phyloP scores from a whole-genome alignment of 495 filamentous ascomycete species.

The Hypoxylon intermedium region DNA sequence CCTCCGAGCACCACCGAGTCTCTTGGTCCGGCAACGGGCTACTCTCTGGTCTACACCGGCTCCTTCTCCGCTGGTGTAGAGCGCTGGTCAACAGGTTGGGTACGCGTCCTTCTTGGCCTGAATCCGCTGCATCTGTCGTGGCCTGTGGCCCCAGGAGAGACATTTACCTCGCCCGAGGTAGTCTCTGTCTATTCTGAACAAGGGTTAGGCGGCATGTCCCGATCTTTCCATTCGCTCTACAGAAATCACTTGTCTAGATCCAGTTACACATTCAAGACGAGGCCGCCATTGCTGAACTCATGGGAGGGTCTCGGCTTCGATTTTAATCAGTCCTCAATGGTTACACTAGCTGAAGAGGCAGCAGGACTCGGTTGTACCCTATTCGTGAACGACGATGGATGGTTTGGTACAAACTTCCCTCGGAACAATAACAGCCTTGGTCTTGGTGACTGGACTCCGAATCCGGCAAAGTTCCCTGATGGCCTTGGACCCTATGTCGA shows the following conservation, averaged over 20 bases:
- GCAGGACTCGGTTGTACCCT: conserved; percentile 59
- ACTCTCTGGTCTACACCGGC: conserved; percentile 62
- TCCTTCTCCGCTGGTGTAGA: conserved; percentile 61
- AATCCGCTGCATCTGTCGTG: conserved; percentile 60
- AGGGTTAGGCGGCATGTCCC: conserved; percentile 63
- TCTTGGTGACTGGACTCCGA: conserved; percentile 63
- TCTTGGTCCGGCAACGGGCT: conserved; percentile 60
- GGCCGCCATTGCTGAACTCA: conserved; percentile 62
- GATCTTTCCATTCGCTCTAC: conserved; percentile 60
- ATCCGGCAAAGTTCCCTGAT: conserved; percentile 60
- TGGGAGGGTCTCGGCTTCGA: conserved; percentile 64
- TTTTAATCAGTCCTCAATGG: conserved; percentile 56
- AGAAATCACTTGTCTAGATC: conserved; percentile 62
- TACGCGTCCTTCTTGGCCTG: conserved; percentile 58
- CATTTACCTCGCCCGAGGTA: conserved; percentile 60
- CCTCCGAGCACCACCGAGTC: conserved; percentile 60
- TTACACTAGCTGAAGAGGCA: conserved; percentile 55
- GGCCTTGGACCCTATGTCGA: conserved; percentile 54
- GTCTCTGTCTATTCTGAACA: conserved; percentile 59
- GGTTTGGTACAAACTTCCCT: conserved; percentile 63
- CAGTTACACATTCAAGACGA: conserved; percentile 55
- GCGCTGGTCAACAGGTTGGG: conserved; percentile 61
- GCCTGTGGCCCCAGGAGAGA: conserved; percentile 53
- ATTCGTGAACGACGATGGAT: conserved; percentile 65
- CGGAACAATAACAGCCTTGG: conserved; percentile 56